phyloP scores from a whole-genome alignment of 2,329 filamentous ascomycete genomes.

The Colletotrichum costaricense region DNA sequence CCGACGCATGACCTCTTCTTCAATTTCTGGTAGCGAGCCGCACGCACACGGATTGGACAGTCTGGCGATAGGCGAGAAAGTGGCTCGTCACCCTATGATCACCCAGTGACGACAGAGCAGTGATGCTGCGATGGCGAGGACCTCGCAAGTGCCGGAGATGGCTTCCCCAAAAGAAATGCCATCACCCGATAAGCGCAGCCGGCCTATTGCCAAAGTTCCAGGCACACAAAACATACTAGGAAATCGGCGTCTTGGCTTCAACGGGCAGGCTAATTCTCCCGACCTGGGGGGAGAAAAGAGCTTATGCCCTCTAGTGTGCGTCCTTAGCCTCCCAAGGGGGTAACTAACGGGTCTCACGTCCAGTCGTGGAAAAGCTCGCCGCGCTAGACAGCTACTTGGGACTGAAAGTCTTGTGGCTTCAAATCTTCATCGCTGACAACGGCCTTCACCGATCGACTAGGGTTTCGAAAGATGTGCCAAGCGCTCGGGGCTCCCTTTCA shows the following conservation, averaged over 20 bases:
- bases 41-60: background rate
- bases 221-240: background rate
- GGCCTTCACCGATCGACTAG: constrained; percentile 5
- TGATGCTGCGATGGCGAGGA: too few relatives aligned
- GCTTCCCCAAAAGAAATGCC: constrained; percentile 18
- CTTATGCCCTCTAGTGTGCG: constrained; percentile 2
- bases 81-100: constrained; percentile 10
- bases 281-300: background rate
- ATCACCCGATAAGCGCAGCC: constrained; percentile 14
- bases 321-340: background rate
- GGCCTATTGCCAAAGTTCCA: background rate
- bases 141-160: constrained; percentile 17
- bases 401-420: background rate
- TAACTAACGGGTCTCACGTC: background rate
- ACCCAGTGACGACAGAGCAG: background rate
- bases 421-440: constrained; percentile 4
- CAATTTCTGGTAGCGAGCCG: constrained; percentile 8
- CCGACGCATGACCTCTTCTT: background rate
- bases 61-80: constrained; percentile 1
- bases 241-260: background rate
- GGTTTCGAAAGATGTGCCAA: background rate
- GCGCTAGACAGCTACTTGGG: constrained; percentile 18
- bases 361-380: background rate
- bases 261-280: background rate
- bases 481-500: background rate